A percentile compares a stretch with the other conserved stretches of the same genome.
These are phyloP conservation scores for Actinidia chinensis DNA, from an alignment of 179 eudicot species.

Conservation along the genomic window DNA sequence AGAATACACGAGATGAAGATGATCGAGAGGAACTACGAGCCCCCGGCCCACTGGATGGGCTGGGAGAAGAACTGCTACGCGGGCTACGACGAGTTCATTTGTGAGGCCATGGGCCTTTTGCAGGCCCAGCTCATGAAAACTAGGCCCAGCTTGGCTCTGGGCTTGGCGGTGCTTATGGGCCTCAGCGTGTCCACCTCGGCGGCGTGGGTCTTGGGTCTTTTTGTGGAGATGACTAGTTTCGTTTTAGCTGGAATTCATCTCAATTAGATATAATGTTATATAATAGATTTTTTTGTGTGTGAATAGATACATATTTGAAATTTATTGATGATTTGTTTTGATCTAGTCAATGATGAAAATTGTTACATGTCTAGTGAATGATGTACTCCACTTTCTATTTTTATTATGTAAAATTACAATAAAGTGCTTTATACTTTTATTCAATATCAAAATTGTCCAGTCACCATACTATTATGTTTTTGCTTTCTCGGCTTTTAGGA, in stretches of 20 bases:
- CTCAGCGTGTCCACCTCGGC: slow-evolving; percentile 23
- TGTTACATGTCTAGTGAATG: too few species aligned
- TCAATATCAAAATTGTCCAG: too few species aligned
- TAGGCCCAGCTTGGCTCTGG: slow-evolving; percentile 38
- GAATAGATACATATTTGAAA: too few species aligned
- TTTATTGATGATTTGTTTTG: too few species aligned
- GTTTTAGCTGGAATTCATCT: not conserved
- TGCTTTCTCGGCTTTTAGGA: too few species aligned
- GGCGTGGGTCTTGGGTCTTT: not conserved
- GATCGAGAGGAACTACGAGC: slow-evolving; percentile 20
- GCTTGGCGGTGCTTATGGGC: slow-evolving; percentile 19
- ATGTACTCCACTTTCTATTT: too few species aligned
- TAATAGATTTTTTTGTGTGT: too few species aligned
- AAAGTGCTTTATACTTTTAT: too few species aligned
- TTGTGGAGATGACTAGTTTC: not conserved
- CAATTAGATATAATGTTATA: not conserved
- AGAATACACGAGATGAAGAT: slow-evolving; percentile 35
- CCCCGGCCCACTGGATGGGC: slow-evolving; percentile 33
- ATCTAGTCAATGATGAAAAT: too few species aligned
- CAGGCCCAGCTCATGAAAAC: slow-evolving; percentile 33
- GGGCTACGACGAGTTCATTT: slow-evolving; percentile 23
- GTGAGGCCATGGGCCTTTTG: slow-evolving; percentile 29
- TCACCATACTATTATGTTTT: too few species aligned
- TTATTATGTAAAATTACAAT: too few species aligned
- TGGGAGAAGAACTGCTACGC: slow-evolving; percentile 40